These are phyloP conservation scores for Quercus agrifolia DNA, from an alignment of 306 rosid genomes.

Conservation along the genomic window DNA sequence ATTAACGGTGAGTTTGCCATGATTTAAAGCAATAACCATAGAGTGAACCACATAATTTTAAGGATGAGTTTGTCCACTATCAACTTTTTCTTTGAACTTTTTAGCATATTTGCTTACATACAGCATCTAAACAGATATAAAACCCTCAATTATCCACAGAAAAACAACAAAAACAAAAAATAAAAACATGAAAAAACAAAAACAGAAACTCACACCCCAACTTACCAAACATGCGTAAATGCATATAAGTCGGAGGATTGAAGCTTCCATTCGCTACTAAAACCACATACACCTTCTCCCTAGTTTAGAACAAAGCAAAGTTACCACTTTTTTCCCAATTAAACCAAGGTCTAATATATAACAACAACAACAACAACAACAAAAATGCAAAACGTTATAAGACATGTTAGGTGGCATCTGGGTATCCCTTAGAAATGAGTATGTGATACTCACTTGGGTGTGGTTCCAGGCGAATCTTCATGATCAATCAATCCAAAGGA, in stretches of 20 bases:
- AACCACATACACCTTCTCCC: conserved; percentile 55
- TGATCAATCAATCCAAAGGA: conserved; percentile 35
- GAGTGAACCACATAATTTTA: too few relatives aligned
- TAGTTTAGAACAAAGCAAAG: conserved; percentile 12
- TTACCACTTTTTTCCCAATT: neutral
- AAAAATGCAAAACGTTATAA: neutral
- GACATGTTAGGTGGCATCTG: neutral
- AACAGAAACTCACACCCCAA: neutral
- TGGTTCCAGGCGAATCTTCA: conserved; percentile 16
- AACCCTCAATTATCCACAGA: too few relatives aligned
- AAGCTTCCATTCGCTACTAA: conserved; percentile 86
- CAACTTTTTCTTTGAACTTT: too few relatives aligned
- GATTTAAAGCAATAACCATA: too few relatives aligned
- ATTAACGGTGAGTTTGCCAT: too few relatives aligned
- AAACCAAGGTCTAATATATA: neutral
- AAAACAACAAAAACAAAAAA: neutral
- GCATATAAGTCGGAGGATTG: conserved; percentile 96
- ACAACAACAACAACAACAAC: neutral
- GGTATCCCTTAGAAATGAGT: neutral
- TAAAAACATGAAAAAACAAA: neutral
- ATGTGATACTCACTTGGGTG: conserved; percentile 37
- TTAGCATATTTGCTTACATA: too few relatives aligned
- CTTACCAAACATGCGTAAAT: conserved; percentile 86
- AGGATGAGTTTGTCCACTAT: too few relatives aligned
- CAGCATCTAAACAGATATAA: too few relatives aligned